phyloP scores from a whole-genome alignment of 2,329 filamentous ascomycete species.

The Neofusicoccum laricinum region DNA sequence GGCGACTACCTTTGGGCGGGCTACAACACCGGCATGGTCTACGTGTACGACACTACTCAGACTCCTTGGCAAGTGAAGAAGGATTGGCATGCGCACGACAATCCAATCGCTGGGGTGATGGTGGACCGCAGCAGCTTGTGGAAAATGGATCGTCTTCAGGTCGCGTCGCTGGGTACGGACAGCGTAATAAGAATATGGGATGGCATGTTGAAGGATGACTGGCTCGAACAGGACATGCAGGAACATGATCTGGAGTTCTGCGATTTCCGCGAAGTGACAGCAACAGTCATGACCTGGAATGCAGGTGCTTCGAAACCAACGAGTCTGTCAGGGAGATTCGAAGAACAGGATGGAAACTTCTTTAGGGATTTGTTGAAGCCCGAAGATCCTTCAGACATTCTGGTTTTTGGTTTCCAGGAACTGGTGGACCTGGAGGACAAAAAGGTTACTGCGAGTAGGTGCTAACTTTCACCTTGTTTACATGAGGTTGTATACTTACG shows the following conservation, averaged over 20 bases:
- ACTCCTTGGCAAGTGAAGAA: constrained; percentile 90
- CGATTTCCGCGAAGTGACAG: constrained; percentile 75
- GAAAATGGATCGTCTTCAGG: constrained; percentile 78
- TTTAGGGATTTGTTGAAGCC: constrained; percentile 75
- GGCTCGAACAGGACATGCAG: constrained; percentile 90
- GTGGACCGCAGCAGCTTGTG: constrained; percentile 81
- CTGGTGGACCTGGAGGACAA: constrained; percentile 98
- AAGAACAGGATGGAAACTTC: constrained; percentile 69
- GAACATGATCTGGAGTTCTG: constrained; percentile 78
- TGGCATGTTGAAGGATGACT: constrained; percentile 87
- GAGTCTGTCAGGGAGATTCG: constrained; percentile 61
- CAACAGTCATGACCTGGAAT: constrained; percentile 91
- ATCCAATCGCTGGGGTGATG: constrained; percentile 73
- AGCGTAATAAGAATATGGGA: constrained; percentile 86
- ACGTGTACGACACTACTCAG: constrained; percentile 80
- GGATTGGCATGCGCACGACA: constrained; percentile 89
- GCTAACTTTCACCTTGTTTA: constrained; percentile 18
- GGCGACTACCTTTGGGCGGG: constrained; percentile 86
- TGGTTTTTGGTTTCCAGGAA: constrained; percentile 97
- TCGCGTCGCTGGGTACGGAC: constrained; percentile 83
- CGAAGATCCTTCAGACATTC: constrained; percentile 79
- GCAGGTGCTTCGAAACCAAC: constrained; percentile 92
- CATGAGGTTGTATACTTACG: not conserved
- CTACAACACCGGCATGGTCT: constrained; percentile 91
- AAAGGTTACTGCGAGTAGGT: constrained; percentile 83